phyloP scores from a whole-genome alignment of 176 grass and related monocot genomes.

The Carex cristatella region DNA sequence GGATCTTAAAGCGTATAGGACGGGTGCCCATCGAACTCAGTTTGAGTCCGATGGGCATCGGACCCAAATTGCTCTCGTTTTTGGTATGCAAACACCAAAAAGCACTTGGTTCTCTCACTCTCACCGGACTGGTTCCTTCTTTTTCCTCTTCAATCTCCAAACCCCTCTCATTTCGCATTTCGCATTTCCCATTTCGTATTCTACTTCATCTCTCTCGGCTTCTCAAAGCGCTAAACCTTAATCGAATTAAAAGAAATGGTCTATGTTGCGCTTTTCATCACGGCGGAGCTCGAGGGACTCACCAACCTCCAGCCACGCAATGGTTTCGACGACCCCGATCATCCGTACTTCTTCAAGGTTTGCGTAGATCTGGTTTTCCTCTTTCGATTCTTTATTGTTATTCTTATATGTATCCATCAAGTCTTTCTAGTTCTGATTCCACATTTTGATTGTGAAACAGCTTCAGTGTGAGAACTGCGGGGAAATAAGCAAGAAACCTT shows the following conservation, averaged over 20 bases:
- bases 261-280: constrained; percentile 46
- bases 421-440: not conserved
- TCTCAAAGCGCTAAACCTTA: constrained; percentile 29
- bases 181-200: not conserved
- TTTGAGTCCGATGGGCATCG: too few relatives aligned
- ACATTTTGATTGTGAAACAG: constrained; percentile 25
- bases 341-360: constrained; percentile 86
- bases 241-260: constrained; percentile 40
- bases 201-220: not conserved
- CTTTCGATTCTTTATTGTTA: not conserved
- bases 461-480: constrained; percentile 81
- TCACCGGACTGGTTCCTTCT: too few relatives aligned
- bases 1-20: too few relatives aligned
- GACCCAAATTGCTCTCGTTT: too few relatives aligned
- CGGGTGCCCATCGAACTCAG: too few relatives aligned
- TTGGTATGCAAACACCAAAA: not conserved
- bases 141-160: not conserved
- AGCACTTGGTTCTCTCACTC: not conserved
- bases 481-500: constrained; percentile 64
- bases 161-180: not conserved
- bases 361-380: not conserved
- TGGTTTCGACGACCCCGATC: constrained; percentile 70
- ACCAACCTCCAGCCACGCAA: constrained; percentile 54
- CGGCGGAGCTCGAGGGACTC: constrained; percentile 73
- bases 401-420: not conserved